These are phyloP conservation scores for Mortierella sp. DNA, from an alignment of 371 early-diverging fungal genomes.

Conservation along the genomic window DNA sequence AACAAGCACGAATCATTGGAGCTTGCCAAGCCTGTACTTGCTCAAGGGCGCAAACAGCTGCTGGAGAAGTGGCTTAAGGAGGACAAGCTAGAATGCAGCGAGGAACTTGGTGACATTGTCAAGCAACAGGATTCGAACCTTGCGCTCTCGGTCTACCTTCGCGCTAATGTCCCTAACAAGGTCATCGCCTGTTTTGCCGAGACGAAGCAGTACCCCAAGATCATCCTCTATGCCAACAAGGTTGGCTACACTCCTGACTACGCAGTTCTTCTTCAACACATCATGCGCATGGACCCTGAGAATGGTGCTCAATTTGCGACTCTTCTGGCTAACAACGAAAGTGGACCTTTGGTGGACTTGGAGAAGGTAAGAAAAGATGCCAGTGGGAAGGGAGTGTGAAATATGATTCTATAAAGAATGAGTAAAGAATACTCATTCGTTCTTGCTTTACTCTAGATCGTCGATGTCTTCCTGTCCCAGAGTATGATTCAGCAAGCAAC, in stretches of 20 bases:
- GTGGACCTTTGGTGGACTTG: constrained; percentile 85
- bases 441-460: constrained; percentile 66
- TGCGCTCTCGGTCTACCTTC: constrained; percentile 94
- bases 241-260: constrained; percentile 96
- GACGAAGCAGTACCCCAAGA: constrained; percentile 95
- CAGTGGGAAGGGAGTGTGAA: background rate
- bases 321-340: constrained; percentile 85
- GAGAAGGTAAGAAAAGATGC: constrained; percentile 66
- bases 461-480: constrained; percentile 92
- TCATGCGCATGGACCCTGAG: constrained; percentile 92
- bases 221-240: constrained; percentile 94
- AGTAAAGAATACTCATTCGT: background rate
- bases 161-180: constrained; percentile 94
- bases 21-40: constrained; percentile 92
- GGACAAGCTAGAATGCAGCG: constrained; percentile 97
- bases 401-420: background rate
- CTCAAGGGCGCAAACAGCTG: constrained; percentile 92
- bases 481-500: constrained; percentile 97
- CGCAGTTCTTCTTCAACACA: constrained; percentile 86
- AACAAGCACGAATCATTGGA: constrained; percentile 96
- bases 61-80: constrained; percentile 99
- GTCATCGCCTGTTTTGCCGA: constrained; percentile 96
- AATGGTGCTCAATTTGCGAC: constrained; percentile 95
- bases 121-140: constrained; percentile 91
- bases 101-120: constrained; percentile 98